phyloP scores from a whole-genome alignment of 2,329 filamentous ascomycete genomes.

The Talaromyces sp. region DNA sequence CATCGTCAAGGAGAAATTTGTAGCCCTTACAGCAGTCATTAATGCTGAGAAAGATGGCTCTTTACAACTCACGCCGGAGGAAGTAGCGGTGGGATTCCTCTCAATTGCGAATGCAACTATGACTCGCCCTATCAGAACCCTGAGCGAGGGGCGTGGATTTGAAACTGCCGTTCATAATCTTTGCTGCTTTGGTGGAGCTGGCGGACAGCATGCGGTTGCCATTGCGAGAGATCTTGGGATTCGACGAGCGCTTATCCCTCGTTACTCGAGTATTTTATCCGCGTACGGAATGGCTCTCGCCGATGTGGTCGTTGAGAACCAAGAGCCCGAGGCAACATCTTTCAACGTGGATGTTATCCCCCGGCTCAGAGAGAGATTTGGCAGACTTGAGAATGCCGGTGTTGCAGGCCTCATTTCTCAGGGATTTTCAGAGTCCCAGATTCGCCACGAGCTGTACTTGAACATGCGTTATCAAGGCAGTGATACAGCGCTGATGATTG shows the following conservation, averaged over 20 bases:
- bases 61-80: constrained; percentile 28
- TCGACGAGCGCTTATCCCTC: constrained; percentile 44
- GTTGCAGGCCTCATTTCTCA: constrained; percentile 34
- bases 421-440: constrained; percentile 36
- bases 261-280: constrained; percentile 43
- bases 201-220: constrained; percentile 43
- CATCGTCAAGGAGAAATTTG: constrained; percentile 41
- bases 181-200: constrained; percentile 35
- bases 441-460: constrained; percentile 39
- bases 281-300: constrained; percentile 48
- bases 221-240: constrained; percentile 46
- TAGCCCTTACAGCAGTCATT: constrained; percentile 44
- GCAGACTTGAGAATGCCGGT: too few species aligned
- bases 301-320: constrained; percentile 40
- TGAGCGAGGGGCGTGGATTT: constrained; percentile 29
- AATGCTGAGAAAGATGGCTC: constrained; percentile 36
- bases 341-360: constrained; percentile 22
- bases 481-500: constrained; percentile 46
- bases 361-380: constrained; percentile 25
- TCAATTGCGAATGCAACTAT: constrained; percentile 27
- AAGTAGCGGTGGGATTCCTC: constrained; percentile 28
- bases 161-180: constrained; percentile 30
- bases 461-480: constrained; percentile 48
- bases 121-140: constrained; percentile 26
- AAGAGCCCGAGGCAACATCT: constrained; percentile 33